phyloP scores from a whole-genome alignment of 495 filamentous ascomycete species.

The Sphaerosporella brunnea region DNA sequence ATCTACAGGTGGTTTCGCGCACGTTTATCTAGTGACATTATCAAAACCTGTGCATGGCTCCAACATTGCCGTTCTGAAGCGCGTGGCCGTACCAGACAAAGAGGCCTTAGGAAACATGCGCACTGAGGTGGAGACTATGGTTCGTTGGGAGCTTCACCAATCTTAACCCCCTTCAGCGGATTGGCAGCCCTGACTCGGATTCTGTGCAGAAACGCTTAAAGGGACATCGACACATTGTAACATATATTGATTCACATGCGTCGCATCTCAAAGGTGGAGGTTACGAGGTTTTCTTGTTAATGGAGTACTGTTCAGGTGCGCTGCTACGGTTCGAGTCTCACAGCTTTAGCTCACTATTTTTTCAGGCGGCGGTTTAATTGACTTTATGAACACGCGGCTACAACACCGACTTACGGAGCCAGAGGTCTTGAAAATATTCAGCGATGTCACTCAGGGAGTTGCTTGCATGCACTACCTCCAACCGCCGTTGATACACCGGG shows the following conservation, averaged over 20 bases:
- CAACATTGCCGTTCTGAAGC: conserved; percentile 77
- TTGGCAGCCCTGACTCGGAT: conserved; percentile 10
- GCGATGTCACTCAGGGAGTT: conserved; percentile 86
- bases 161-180: not conserved
- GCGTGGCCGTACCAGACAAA: conserved; percentile 95
- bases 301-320: conserved; percentile 66
- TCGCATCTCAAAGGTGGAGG: conserved; percentile 81
- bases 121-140: conserved; percentile 96
- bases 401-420: conserved; percentile 95
- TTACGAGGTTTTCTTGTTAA: conserved; percentile 94
- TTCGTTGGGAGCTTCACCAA: conserved; percentile 12
- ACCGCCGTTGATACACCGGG: conserved; percentile 78
- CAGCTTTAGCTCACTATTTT: conserved; percentile 30
- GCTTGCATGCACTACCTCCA: conserved; percentile 98
- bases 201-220: conserved; percentile 60
- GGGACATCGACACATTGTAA: conserved; percentile 89
- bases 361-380: conserved; percentile 73
- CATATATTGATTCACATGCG: conserved; percentile 94
- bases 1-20: conserved; percentile 60
- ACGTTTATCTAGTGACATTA: conserved; percentile 89
- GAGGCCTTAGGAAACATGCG: conserved; percentile 86
- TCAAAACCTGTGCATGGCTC: conserved; percentile 59
- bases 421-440: conserved; percentile 91
- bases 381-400: conserved; percentile 97
- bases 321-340: not conserved